Percentiles rank a stretch among this genome's conserved stretches.
These are phyloP conservation scores for Leucocoprinus birnbaumii DNA, from an alignment of 768 basidiomycete species.

Conservation along the genomic window DNA sequence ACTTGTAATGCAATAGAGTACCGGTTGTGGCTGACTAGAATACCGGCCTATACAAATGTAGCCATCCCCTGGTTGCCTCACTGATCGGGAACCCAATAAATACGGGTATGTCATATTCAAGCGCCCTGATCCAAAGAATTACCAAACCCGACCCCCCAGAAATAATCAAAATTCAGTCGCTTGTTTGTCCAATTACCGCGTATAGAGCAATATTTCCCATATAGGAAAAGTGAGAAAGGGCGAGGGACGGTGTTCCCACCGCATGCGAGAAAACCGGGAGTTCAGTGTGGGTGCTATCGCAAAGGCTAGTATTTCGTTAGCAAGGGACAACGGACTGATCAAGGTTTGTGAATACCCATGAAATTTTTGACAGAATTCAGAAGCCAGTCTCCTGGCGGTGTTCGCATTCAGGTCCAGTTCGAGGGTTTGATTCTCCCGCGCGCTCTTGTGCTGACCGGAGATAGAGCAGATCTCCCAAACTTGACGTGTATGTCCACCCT, in stretches of 20 bases:
- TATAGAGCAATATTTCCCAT: neutral
- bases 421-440: neutral
- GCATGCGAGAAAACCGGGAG: too few species aligned
- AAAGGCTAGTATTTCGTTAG: neutral
- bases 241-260: neutral
- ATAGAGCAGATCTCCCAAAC: neutral
- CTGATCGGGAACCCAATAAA: conserved; percentile 1
- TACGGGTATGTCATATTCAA: neutral
- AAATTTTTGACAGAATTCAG: neutral
- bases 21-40: neutral
- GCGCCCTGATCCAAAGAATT: neutral
- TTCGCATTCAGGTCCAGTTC: neutral
- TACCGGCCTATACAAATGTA: neutral
- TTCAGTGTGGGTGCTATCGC: neutral
- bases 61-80: neutral
- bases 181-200: neutral
- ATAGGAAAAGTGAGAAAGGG: neutral
- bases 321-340: neutral
- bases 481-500: too few species aligned
- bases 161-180: too few species aligned
- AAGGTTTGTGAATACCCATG: neutral
- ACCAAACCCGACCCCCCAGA: neutral
- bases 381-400: neutral
- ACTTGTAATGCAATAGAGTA: neutral
- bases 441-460: neutral